Conservation (phyloP, 2,329 filamentous ascomycete genomes). For the Phialocephala sp. region DNA sequence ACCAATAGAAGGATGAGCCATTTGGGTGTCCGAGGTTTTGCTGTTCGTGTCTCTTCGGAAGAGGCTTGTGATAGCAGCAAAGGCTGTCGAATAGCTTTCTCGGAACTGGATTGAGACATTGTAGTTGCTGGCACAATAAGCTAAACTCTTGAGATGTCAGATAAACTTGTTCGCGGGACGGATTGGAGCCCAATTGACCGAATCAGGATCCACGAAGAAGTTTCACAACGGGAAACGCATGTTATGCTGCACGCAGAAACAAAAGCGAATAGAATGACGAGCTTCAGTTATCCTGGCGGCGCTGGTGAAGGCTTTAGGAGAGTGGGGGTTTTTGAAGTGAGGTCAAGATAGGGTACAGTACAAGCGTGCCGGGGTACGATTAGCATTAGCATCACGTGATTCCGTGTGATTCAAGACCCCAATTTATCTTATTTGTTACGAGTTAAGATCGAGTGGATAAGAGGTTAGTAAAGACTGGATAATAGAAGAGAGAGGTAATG, state of each 20-base stretch:
- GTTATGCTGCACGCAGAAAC: background rate
- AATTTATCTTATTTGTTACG: no score
- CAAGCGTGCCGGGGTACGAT: background rate
- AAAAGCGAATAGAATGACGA: background rate
- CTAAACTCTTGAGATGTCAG: no score
- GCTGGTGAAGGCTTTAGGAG: background rate
- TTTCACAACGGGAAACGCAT: background rate
- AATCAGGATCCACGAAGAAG: background rate
- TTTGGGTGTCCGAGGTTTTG: background rate
- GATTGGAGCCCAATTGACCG: background rate
- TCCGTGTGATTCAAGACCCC: background rate
- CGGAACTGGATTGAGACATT: slow-evolving; percentile 3
- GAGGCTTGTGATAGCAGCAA: background rate
- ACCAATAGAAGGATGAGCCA: background rate
- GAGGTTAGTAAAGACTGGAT: no score
- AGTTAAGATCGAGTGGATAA: no score
- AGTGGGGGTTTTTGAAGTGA: background rate
- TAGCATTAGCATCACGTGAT: background rate
- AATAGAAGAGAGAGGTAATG: no score
- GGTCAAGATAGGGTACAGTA: background rate
- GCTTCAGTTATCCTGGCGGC: background rate
- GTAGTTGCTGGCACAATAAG: background rate
- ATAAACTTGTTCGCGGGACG: background rate
- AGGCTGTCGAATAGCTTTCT: background rate
- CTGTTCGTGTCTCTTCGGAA: background rate